Evolutionary conservation across 108 stramenopile species (phyloP), one percentile per base, ranked within the genome.

Genomic region (Cyclostephanos tholiformis): DNA sequence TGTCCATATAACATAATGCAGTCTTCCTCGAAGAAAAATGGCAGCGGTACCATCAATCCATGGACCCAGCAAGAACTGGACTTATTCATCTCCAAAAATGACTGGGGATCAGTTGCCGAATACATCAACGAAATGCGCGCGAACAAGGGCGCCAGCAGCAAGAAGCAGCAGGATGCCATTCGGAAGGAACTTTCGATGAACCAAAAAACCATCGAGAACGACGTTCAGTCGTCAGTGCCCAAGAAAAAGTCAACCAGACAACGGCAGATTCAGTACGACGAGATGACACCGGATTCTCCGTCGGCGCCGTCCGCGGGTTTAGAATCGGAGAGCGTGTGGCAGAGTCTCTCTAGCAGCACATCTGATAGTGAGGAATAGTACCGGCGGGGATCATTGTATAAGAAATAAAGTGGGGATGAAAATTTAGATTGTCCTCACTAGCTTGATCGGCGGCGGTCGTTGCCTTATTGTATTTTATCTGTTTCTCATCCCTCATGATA

Each of bases 11-110:
- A 63, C 44, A 64, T 25, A 41, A 41, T 41, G 12, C 58, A 77
- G 41, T 65, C 56, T 22, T 57, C 76, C 17, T 16, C 76, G 43
- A 29, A 36, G 7, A 36, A 67, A 13, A 60, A 68, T 55, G 57
- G 25, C 22, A 53, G 44, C 29, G 39, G 52, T 10, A 49, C 51
- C 22, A 50, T 32, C 35, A 82, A 74, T 44, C 60, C 77, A 4
- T 90, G 85, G 86, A 84, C 84, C 9, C 86, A 90, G 56, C 82
- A 80, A 61, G 89, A 90, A 41, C 61, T 93, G 10, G 92, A 93
- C 70, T 83, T 61, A 25, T 89, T 89, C 62, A 93, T 93, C 61
- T 83, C 92, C 46, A 84, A 88, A 43, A 86, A 93, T 60, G 88
- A 93, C 68, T 93, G 92, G 92, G 79, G 76, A 22, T 87, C 89